Evolutionary conservation across 1,284 basidiomycete species (phyloP).

Genomic region (Leucoagaricus sp.): DNA sequence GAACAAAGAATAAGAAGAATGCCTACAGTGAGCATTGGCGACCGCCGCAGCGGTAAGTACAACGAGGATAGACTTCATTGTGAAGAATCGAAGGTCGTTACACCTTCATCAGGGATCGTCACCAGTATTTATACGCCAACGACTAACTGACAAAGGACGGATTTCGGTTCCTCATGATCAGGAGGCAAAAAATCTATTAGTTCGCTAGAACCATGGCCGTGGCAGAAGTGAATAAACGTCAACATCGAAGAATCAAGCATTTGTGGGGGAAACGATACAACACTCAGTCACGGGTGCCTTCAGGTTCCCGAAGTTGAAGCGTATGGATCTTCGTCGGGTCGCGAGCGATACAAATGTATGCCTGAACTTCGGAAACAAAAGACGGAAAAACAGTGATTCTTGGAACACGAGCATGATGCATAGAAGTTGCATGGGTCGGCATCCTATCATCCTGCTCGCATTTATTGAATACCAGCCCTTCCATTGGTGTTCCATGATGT

Average conservation of each 20-base stretch:
- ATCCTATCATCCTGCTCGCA: not conserved
- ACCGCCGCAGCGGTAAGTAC: slow-evolving; percentile 37
- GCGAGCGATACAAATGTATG: slow-evolving; percentile 2
- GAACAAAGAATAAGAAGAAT: slow-evolving; percentile 23
- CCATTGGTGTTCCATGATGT: not conserved
- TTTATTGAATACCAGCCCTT: not conserved
- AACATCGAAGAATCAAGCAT: not conserved
- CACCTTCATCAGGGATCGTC: not conserved
- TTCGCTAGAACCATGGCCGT: slow-evolving; percentile 7
- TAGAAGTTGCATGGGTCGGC: not conserved
- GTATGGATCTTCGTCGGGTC: slow-evolving; percentile 22
- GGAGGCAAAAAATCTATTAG: not conserved
- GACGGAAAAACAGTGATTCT: slow-evolving; percentile 1
- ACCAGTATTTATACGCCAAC: not conserved
- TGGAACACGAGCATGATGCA: not conserved
- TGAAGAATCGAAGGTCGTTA: slow-evolving; percentile 11
- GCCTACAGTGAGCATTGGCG: slow-evolving; percentile 41
- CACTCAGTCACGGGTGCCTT: slow-evolving; percentile 11
- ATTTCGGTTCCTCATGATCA: not conserved
- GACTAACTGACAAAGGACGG: not conserved
- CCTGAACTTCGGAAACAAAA: slow-evolving; percentile 21
- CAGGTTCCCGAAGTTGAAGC: slow-evolving; percentile 25
- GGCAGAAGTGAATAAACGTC: not conserved
- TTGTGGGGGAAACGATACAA: not conserved
- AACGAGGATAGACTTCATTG: slow-evolving; percentile 32